Percentiles rank a stretch among this genome's conserved stretches.
phyloP scores from a whole-genome alignment of 2,329 filamentous ascomycete species.

The Cladobotryum mycophilum region DNA sequence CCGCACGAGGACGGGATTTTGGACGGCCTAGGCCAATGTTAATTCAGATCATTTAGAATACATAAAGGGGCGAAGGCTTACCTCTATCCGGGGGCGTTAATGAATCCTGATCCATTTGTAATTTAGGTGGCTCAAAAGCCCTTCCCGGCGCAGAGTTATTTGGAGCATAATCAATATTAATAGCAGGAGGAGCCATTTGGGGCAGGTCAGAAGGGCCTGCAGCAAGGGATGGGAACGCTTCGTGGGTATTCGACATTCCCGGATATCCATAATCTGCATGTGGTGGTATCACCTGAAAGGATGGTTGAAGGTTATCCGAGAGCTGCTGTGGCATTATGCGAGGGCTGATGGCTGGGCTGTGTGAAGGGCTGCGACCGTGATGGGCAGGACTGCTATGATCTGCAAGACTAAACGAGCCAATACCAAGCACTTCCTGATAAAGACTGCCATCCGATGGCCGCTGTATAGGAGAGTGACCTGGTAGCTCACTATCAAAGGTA shows the following conservation, averaged over 20 bases:
- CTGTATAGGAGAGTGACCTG: conserved; percentile 74
- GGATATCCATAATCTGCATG: conserved; percentile 36
- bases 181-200: conserved; percentile 85
- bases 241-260: conserved; percentile 31
- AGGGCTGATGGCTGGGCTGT: conserved; percentile 62
- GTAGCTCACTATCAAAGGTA: conserved; percentile 65
- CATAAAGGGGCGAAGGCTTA: conserved; percentile 28
- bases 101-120: conserved; percentile 66
- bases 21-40: conserved; percentile 36
- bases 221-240: conserved; percentile 49
- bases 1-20: conserved; percentile 45
- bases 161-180: conserved; percentile 89
- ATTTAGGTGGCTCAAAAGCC: conserved; percentile 47
- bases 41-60: conserved; percentile 1
- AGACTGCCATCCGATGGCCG: conserved; percentile 64
- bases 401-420: conserved; percentile 74
- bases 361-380: conserved; percentile 74
- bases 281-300: conserved; percentile 38
- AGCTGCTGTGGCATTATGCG: conserved; percentile 52
- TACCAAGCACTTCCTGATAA: conserved; percentile 71
- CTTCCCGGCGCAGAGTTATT: conserved; percentile 44
- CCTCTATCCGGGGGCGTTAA: conserved; percentile 74
- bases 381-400: conserved; percentile 60
- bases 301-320: conserved; percentile 43
- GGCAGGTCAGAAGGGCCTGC: conserved; percentile 54